A percentile compares a stretch with the other conserved stretches of the same genome.
Conservation (phyloP, 306 rosid species). For the Arachis hypogaea region DNA sequence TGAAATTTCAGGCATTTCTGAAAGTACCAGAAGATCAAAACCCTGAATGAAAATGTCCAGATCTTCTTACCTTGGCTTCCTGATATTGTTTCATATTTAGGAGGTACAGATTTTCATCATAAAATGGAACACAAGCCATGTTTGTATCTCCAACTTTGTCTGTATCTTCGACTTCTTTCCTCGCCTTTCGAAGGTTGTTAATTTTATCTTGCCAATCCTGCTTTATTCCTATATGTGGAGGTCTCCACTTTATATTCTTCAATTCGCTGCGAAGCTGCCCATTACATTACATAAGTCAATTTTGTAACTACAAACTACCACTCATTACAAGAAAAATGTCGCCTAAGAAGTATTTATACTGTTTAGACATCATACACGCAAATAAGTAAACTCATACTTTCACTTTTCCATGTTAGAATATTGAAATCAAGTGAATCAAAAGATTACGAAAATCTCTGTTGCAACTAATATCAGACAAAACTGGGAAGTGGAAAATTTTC, state of each 20-base stretch:
- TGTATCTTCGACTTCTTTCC: conserved; percentile 59
- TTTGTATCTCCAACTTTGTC: conserved; percentile 56
- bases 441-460: background rate
- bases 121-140: conserved; percentile 57
- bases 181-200: conserved; percentile 67
- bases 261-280: conserved; percentile 56
- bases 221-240: conserved; percentile 67
- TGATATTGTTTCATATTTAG: conserved; percentile 65
- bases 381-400: conserved; percentile 25
- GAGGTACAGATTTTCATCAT: conserved; percentile 67
- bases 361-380: conserved; percentile 6
- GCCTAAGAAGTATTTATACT: background rate
- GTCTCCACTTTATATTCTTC: conserved; percentile 74
- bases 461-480: conserved; percentile 13
- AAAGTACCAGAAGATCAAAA: conserved; percentile 17
- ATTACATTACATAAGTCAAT: conserved; percentile 33
- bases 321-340: conserved; percentile 20
- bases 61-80: conserved; percentile 71
- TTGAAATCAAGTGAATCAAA: background rate
- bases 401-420: background rate
- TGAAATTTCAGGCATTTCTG: conserved; percentile 15
- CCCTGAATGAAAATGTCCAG: conserved; percentile 25
- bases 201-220: conserved; percentile 90
- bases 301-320: background rate
- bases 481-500: background rate